Conservation (phyloP, 2,329 filamentous ascomycete genomes). For the Knufia petricola region DNA sequence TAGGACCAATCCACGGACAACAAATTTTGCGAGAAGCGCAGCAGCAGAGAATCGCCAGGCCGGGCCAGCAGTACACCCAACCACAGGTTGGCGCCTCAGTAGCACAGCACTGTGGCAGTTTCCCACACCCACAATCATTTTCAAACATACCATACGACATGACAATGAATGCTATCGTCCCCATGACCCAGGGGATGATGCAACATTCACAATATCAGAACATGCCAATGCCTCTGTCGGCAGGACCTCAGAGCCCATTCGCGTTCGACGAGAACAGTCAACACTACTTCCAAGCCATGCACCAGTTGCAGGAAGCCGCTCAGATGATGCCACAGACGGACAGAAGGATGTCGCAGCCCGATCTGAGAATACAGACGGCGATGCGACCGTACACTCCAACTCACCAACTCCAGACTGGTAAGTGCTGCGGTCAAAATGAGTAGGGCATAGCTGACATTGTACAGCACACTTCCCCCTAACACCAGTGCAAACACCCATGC, state of each 20-base stretch:
- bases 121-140: constrained; percentile 12
- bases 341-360: constrained; percentile 33
- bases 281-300: constrained; percentile 21
- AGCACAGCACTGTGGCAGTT: constrained; percentile 27
- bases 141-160: constrained; percentile 19
- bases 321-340: constrained; percentile 20
- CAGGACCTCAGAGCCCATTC: constrained; percentile 12
- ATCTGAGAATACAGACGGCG: constrained; percentile 29
- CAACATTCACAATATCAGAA: constrained; percentile 19
- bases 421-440: constrained; percentile 24
- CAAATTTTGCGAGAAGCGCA: constrained; percentile 83
- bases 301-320: constrained; percentile 12
- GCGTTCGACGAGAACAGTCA: constrained; percentile 22
- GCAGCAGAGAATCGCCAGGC: constrained; percentile 74
- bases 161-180: constrained; percentile 23
- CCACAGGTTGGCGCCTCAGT: constrained; percentile 28
- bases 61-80: constrained; percentile 46
- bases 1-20: constrained; percentile 54
- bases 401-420: constrained; percentile 51
- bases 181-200: constrained; percentile 17
- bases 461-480: constrained; percentile 58
- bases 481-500: constrained; percentile 46
- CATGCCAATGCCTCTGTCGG: constrained; percentile 18
- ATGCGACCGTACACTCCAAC: constrained; percentile 52
- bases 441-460: constrained; percentile 19